Conservation (phyloP, 176 grass and related monocot genomes). For the Metroxylon sagu region DNA sequence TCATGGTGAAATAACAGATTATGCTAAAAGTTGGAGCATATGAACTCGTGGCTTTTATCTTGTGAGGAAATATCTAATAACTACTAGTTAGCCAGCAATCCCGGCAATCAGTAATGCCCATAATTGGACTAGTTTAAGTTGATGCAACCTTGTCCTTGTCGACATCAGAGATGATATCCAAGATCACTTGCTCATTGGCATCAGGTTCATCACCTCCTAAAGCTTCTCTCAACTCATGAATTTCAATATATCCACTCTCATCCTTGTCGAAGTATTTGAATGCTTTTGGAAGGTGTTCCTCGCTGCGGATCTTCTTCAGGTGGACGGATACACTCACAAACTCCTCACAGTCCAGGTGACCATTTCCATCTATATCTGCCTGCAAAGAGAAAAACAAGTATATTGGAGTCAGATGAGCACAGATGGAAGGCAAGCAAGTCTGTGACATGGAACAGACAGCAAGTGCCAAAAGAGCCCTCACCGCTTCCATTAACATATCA, state of each 20-base stretch:
- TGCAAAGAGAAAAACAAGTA: neutral
- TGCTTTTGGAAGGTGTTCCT: conserved; percentile 14
- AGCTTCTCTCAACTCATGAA: conserved; percentile 17
- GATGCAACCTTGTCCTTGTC: conserved; percentile 15
- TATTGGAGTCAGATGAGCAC: neutral
- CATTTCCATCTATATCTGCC: conserved; percentile 19
- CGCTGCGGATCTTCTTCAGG: conserved; percentile 16
- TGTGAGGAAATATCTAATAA: too few relatives aligned
- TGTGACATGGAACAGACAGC: neutral
- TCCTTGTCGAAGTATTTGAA: conserved; percentile 19
- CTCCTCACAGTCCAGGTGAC: conserved; percentile 12
- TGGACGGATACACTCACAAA: conserved; percentile 12
- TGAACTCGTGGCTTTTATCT: too few relatives aligned
- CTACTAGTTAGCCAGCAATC: too few relatives aligned
- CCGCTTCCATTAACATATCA: conserved; percentile 13
- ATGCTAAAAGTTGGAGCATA: too few relatives aligned
- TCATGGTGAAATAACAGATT: too few relatives aligned
- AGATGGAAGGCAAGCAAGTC: neutral
- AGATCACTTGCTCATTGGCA: conserved; percentile 8
- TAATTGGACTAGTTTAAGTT: neutral
- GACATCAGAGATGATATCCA: conserved; percentile 14
- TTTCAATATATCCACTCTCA: conserved; percentile 7
- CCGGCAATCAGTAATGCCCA: too few relatives aligned
- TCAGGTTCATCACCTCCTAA: conserved; percentile 1
- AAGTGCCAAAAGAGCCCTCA: neutral